Evolutionary conservation across 768 basidiomycete genomes (phyloP), one percentile per base, ranked within the genome.

Genomic region (Tephrocybe sp.): DNA sequence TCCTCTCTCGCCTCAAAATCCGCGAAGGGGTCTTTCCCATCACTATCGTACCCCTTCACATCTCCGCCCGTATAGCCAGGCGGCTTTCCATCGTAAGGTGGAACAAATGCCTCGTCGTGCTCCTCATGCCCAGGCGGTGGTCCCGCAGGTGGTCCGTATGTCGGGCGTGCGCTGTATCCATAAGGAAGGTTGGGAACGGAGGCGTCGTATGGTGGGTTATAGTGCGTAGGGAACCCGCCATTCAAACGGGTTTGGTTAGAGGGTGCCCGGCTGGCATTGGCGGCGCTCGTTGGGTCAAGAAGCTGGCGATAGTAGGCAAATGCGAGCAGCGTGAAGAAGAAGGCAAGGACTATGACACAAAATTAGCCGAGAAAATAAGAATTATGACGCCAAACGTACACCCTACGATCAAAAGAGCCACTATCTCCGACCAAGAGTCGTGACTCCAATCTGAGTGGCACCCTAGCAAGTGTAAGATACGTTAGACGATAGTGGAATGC

Each of bases 301-400:
- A 83, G 62, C 67, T 94, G 91, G 19, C 85, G 84, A 62, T 87
- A 83, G 72, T 84, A 94, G 12, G 77, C 73, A 63, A 86, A 87
- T 2, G 84, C 79, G 57, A 89, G 59, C 42, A 75, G 55, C n/a
- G 79, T 76, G 73, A 91, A 89, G 52, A 92, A 63, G 33, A 72
- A 57, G 39, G 77, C 73, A 41, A 87, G 59, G 42, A 82, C 84
- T 88, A 58, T 2, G 23, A 33, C 45, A 20, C 12, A 19, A 20
- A 2, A 23, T 39, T 31, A 39, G 34, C 31, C 36, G 32, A 42
- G 48, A 35, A 4, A 17, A 5, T 5, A 12, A 31, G 40, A 45
- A 46, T 39, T 14, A 52, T 14, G 35, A 20, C 9, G 17, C 20
- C 45, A 2, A 1, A 65, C 84, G 56, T 64, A 91, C 90, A 19